These are phyloP conservation scores for Bipolaris oryzae DNA, from an alignment of 2,329 filamentous ascomycete genomes.

Conservation along the genomic window DNA sequence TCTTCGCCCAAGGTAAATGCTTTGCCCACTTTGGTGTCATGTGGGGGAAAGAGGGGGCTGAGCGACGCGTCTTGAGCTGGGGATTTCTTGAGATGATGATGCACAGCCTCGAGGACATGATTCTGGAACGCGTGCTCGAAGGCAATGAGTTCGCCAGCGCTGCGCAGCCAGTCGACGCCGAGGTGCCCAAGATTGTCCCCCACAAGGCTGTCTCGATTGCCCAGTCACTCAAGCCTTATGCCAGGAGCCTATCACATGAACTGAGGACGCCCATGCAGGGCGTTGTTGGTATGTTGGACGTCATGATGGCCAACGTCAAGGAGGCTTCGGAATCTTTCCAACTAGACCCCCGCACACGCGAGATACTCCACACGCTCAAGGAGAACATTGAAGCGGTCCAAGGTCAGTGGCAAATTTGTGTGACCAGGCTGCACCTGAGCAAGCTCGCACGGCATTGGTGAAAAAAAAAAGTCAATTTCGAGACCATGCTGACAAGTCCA, in stretches of 20 bases:
- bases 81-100: slow-evolving; percentile 70
- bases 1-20: slow-evolving; percentile 69
- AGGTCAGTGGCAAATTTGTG: slow-evolving; percentile 49
- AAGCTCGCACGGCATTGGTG: background rate
- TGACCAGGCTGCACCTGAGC: background rate
- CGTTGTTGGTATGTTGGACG: slow-evolving; percentile 76
- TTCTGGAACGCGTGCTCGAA: slow-evolving; percentile 63
- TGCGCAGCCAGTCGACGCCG: slow-evolving; percentile 26
- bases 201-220: slow-evolving; percentile 63
- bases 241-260: slow-evolving; percentile 74
- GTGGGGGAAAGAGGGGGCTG: slow-evolving; percentile 69
- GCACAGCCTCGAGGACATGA: slow-evolving; percentile 71
- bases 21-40: slow-evolving; percentile 74
- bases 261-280: slow-evolving; percentile 77
- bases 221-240: slow-evolving; percentile 73
- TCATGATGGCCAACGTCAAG: slow-evolving; percentile 75
- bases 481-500: slow-evolving; percentile 13
- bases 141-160: slow-evolving; percentile 54
- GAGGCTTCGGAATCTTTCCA: slow-evolving; percentile 67
- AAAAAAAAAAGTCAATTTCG: too few species aligned
- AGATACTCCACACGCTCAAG: slow-evolving; percentile 67
- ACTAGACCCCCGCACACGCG: slow-evolving; percentile 56
- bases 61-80: slow-evolving; percentile 65
- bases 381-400: slow-evolving; percentile 74
- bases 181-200: slow-evolving; percentile 56